Evolutionary conservation across 1,284 basidiomycete genomes (phyloP), one percentile per base, ranked within the genome.

Genomic region (Cutaneotrichosporon daszewskae): DNA sequence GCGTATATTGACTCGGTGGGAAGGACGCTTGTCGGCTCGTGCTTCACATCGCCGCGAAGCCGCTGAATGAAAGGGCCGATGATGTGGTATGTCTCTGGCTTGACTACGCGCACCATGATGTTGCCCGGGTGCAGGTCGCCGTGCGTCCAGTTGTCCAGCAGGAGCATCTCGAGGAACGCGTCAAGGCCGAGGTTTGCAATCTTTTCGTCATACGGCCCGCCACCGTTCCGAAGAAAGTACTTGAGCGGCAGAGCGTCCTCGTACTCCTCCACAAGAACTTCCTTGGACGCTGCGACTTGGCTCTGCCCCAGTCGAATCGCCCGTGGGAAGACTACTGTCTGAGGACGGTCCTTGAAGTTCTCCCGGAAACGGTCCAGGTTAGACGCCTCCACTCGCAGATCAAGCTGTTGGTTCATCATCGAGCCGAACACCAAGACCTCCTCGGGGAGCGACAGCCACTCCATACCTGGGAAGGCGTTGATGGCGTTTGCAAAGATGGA

Each of bases 381-480:
- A 51, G 86, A 79, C 0, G 87, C 91, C 69, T 99, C 95, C 55
- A 87, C 80, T 22, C 89, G 78, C 40, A 99, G 72, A 67, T 98
- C 89, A 28, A 98, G 77, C 69, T 99, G 95, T 58, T 83, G 85
- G 61, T 83, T 80, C 95, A 99, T 99, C 88, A 99, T 94, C n/a
- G 78, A 74, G 3, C 92, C 87, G 66, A 99, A 99, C 0, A 94
- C 89, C 11, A 81, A 74, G 4, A 97, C 94, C 69, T 99, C 95
- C 61, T 98, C 90, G 0, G 91, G 89, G 11, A 99, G 79, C 10
- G 90, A 95, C 28, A 99, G 72, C 95, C 95, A 99, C 57, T 92
- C 78, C 81, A 96, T 90, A 13, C 91, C 90, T 0, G 95, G 95
- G 43, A 98, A 71, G 16, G 84, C 45, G 44, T 88, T 82, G 56